Conservation (phyloP, 768 basidiomycete genomes). For the Hygrophorus russula region DNA sequence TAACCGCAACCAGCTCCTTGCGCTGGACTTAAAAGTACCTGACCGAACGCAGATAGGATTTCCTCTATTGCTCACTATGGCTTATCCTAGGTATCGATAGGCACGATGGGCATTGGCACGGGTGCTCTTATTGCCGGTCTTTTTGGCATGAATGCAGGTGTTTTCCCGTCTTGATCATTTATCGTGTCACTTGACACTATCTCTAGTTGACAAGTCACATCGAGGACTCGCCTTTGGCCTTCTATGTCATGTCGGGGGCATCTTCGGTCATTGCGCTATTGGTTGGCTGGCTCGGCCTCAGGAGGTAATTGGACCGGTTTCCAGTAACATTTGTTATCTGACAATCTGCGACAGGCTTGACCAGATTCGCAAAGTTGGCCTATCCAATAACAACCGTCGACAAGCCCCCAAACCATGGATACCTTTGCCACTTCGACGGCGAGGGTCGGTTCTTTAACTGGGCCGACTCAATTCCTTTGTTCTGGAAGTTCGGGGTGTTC, state of each 20-base stretch:
- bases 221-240: conserved; percentile 66
- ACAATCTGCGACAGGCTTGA: conserved; percentile 21
- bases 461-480: background rate
- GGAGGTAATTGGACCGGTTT: conserved; percentile 31
- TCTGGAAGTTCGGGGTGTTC: background rate
- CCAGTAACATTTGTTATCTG: background rate
- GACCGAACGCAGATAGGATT: conserved; percentile 5
- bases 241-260: conserved; percentile 49
- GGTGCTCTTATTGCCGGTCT: conserved; percentile 86
- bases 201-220: conserved; percentile 61
- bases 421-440: conserved; percentile 33
- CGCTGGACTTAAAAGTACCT: conserved; percentile 76
- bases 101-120: conserved; percentile 84
- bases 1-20: conserved; percentile 86
- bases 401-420: conserved; percentile 26
- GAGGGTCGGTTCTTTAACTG: conserved; percentile 32
- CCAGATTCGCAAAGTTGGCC: conserved; percentile 35
- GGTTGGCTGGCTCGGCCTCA: conserved; percentile 56
- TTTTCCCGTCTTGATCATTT: background rate
- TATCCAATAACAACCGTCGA: conserved; percentile 23
- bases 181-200: conserved; percentile 1
- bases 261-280: conserved; percentile 48
- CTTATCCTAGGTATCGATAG: conserved; percentile 70
- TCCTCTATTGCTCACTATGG: background rate
- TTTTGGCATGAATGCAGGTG: conserved; percentile 91